These are phyloP conservation scores for Sporothrix dimorphospora DNA, from an alignment of 2,329 filamentous ascomycete species.

Conservation along the genomic window DNA sequence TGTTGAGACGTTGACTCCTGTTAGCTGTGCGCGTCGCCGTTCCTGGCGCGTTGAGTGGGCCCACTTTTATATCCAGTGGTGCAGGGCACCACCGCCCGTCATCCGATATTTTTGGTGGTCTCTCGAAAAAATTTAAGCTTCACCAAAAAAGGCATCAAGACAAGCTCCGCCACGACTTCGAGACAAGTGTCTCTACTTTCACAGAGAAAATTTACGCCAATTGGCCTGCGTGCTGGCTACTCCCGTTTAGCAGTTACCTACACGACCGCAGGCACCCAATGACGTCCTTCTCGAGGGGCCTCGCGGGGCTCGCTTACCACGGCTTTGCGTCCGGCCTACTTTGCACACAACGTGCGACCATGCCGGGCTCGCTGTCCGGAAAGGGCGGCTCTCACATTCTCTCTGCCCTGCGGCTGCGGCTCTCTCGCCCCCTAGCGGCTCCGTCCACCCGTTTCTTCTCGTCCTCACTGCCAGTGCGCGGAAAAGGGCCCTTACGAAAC, in stretches of 20 bases:
- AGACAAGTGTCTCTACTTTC: neutral
- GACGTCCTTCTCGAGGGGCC: slow-evolving; percentile 31
- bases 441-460: slow-evolving; percentile 2
- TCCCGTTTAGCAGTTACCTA: neutral
- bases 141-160: neutral
- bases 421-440: neutral
- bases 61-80: slow-evolving; percentile 23
- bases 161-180: neutral
- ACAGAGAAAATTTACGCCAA: neutral
- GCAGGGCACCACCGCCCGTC: neutral
- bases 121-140: slow-evolving; percentile 20
- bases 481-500: neutral
- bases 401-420: neutral
- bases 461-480: neutral
- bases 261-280: slow-evolving; percentile 20
- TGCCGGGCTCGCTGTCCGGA: neutral
- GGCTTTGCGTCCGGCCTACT: slow-evolving; percentile 2
- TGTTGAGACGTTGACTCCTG: neutral
- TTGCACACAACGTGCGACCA: slow-evolving; percentile 3
- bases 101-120: slow-evolving; percentile 2
- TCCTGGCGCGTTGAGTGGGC: slow-evolving; percentile 26
- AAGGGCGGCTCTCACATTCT: neutral
- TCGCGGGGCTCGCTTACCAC: slow-evolving; percentile 20
- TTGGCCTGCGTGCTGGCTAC: neutral
- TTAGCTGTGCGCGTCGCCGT: slow-evolving; percentile 1